Evolutionary conservation across 805 yeast species (phyloP).

Genomic region (Lipomyces sp.): DNA sequence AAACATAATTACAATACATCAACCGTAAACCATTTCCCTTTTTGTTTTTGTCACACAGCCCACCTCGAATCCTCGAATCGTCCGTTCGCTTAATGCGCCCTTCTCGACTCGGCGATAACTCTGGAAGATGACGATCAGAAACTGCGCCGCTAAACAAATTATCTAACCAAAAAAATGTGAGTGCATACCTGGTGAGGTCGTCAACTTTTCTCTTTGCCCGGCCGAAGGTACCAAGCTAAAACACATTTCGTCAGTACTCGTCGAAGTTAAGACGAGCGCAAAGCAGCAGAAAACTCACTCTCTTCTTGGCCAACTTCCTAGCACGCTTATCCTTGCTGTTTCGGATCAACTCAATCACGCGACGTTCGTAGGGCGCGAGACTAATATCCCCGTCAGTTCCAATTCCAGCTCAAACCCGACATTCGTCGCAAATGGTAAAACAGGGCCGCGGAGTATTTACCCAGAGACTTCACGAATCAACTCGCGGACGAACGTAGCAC

Average conservation of each 20-base stretch:
- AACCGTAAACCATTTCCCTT: slow-evolving; percentile 6
- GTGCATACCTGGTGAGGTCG: slow-evolving; percentile 75
- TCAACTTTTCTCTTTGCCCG: slow-evolving; percentile 99
- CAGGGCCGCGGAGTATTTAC: slow-evolving; percentile 1
- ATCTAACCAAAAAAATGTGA: background rate
- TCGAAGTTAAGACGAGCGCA: too few relatives aligned
- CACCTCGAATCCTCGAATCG: background rate
- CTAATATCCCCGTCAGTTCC: slow-evolving; percentile 3
- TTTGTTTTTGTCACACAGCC: background rate
- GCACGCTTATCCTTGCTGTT: slow-evolving; percentile 99
- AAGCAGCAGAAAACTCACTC: slow-evolving; percentile 43
- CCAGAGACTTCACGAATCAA: slow-evolving; percentile 97
- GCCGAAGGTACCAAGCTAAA: slow-evolving; percentile 89
- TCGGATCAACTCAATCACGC: slow-evolving; percentile 98
- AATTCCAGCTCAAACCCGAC: too few relatives aligned
- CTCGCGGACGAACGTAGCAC: slow-evolving; percentile 93
- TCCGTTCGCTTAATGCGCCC: slow-evolving; percentile 15
- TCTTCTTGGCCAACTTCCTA: slow-evolving; percentile 99
- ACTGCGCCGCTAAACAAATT: background rate
- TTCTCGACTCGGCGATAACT: slow-evolving; percentile 29
- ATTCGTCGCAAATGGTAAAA: background rate
- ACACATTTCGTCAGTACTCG: background rate
- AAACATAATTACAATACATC: slow-evolving; percentile 11
- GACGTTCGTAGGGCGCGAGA: slow-evolving; percentile 99
- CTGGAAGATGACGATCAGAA: background rate